Conservation (phyloP, 441 rosid species). For the Croton laevigatus region DNA sequence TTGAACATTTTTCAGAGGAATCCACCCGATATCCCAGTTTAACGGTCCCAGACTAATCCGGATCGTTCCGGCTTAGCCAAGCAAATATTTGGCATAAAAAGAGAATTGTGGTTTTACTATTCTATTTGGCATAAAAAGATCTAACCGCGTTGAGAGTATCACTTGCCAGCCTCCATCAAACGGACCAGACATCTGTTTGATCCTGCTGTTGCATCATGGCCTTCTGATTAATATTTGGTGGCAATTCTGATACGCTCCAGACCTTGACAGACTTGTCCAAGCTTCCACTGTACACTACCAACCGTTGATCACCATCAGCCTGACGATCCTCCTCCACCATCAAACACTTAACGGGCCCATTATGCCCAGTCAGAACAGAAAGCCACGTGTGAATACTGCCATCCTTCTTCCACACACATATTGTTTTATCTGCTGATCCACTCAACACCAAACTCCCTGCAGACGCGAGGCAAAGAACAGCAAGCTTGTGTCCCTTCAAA, state of each 20-base stretch:
- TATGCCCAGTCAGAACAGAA: conserved; percentile 80
- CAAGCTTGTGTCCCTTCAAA: conserved; percentile 73
- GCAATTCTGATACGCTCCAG: conserved; percentile 77
- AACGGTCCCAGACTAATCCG: no score
- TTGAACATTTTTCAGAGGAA: not conserved
- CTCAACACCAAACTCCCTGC: conserved; percentile 66
- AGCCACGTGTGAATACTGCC: conserved; percentile 63
- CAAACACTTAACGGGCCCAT: conserved; percentile 87
- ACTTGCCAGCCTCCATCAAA: conserved; percentile 43
- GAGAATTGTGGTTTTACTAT: conserved; percentile 12
- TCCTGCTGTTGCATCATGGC: conserved; percentile 39
- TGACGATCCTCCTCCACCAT: conserved; percentile 59
- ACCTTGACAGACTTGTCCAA: conserved; percentile 91
- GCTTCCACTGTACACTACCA: conserved; percentile 85
- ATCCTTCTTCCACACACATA: conserved; percentile 78
- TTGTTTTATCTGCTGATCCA: conserved; percentile 90
- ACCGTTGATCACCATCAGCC: conserved; percentile 36
- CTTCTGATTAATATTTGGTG: conserved; percentile 45
- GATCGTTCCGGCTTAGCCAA: no score
- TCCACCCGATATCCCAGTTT: no score
- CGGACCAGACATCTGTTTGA: conserved; percentile 28
- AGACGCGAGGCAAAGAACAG: conserved; percentile 70
- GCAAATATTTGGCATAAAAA: no score
- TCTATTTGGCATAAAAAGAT: not conserved
- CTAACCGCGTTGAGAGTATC: conserved; percentile 12